Conservation (phyloP, 1,139 yeast genomes). For the Magnusiomyces clavatus region DNA sequence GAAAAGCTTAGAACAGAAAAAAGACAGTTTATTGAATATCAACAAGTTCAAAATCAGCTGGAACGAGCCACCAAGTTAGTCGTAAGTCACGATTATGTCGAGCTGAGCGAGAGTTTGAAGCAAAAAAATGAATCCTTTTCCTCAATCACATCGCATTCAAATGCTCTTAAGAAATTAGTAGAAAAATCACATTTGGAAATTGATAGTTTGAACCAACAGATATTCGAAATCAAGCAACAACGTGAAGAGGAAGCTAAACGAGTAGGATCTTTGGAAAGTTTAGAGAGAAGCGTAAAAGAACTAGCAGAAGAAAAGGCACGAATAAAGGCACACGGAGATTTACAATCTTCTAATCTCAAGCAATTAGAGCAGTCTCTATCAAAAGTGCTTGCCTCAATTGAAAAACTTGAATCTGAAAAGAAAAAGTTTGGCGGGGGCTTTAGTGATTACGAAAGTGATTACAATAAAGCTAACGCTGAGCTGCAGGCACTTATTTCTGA, state of each 20-base stretch:
- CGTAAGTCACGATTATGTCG: slow-evolving; percentile 65
- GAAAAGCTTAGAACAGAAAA: slow-evolving; percentile 77
- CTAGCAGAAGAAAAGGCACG: slow-evolving; percentile 63
- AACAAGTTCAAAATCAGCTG: slow-evolving; percentile 72
- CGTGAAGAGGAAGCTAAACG: slow-evolving; percentile 55
- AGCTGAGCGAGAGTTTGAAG: slow-evolving; percentile 31
- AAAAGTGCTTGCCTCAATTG: slow-evolving; percentile 22
- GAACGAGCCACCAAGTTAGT: slow-evolving; percentile 70
- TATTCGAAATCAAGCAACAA: slow-evolving; percentile 45
- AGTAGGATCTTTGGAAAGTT: slow-evolving; percentile 52
- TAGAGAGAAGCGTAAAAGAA: slow-evolving; percentile 54
- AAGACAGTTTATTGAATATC: slow-evolving; percentile 75
- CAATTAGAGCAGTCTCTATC: slow-evolving; percentile 18
- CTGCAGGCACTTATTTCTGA: slow-evolving; percentile 42
- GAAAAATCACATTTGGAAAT: slow-evolving; percentile 50
- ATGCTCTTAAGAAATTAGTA: slow-evolving; percentile 33
- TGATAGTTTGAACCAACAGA: slow-evolving; percentile 50
- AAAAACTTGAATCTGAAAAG: slow-evolving; percentile 17
- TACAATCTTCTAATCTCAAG: slow-evolving; percentile 23
- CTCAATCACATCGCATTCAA: slow-evolving; percentile 35
- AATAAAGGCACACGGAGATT: slow-evolving; percentile 52
- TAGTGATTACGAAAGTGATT: slow-evolving; percentile 34
- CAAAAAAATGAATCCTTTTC: slow-evolving; percentile 27
- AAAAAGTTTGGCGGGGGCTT: slow-evolving; percentile 22
- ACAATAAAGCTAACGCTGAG: slow-evolving; percentile 38